Evolutionary conservation across 306 rosid genomes (phyloP).

Genomic region (Echinosophora koreensis): DNA sequence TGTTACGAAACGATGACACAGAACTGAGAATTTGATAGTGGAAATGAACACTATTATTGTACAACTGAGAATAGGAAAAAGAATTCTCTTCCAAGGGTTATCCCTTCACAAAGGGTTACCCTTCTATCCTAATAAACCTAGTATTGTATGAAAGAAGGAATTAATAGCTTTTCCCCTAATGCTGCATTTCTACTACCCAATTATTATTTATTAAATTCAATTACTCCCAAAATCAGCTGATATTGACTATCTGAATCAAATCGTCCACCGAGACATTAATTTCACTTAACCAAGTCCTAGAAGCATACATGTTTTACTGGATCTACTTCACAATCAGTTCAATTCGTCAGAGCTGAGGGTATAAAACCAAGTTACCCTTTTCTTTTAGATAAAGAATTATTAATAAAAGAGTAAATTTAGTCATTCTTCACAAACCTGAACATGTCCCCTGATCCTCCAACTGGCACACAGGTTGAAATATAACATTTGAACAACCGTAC

Average conservation of each 20-base stretch:
- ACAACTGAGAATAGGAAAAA: no score
- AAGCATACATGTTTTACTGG: slow-evolving; percentile 31
- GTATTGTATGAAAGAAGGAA: slow-evolving; percentile 4
- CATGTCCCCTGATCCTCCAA: slow-evolving; percentile 61
- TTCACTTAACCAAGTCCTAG: slow-evolving; percentile 15
- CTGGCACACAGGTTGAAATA: slow-evolving; percentile 69
- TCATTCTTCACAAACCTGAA: slow-evolving; percentile 70
- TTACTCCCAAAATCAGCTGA: slow-evolving; percentile 2
- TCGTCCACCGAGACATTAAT: background rate
- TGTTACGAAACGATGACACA: no score
- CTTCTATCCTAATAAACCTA: background rate
- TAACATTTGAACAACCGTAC: slow-evolving; percentile 84
- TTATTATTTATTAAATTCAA: background rate
- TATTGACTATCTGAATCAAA: background rate
- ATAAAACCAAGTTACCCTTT: slow-evolving; percentile 30
- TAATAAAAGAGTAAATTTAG: background rate
- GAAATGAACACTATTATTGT: no score
- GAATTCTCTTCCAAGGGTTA: no score
- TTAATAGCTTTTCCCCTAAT: background rate
- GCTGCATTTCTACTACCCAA: background rate
- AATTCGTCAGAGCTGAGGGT: background rate
- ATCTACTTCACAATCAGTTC: slow-evolving; percentile 29
- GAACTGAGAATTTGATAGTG: no score
- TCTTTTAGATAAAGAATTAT: slow-evolving; percentile 18
- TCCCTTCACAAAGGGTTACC: no score